Conservation (phyloP, 441 rosid genomes). For the Arabidopsis hybrid region DNA sequence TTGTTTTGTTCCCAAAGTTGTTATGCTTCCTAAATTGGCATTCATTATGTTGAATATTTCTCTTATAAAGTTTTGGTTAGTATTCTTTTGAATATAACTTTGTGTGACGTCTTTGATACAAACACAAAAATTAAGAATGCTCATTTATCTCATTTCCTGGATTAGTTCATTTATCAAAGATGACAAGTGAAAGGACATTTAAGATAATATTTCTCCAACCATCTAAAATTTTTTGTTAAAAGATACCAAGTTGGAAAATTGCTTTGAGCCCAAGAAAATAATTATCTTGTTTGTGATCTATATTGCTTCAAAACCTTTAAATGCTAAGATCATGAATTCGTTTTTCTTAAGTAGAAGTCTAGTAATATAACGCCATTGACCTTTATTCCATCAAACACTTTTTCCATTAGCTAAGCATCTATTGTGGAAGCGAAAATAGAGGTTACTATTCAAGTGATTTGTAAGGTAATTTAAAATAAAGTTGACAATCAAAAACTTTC, state of each 20-base stretch:
- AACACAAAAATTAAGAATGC: no score
- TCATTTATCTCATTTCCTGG: no score
- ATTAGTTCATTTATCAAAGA: not conserved
- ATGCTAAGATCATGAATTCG: not conserved
- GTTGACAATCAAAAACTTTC: not conserved
- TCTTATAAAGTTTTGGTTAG: not conserved
- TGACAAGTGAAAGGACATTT: not conserved
- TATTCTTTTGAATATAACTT: no score
- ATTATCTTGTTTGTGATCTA: not conserved
- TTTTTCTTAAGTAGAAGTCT: not conserved
- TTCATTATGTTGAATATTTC: not conserved
- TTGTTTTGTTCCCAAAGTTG: not conserved
- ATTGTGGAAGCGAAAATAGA: not conserved
- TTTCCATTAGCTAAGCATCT: not conserved
- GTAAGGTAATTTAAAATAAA: not conserved
- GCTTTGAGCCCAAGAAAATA: not conserved
- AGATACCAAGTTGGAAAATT: not conserved
- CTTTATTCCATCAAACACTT: not conserved
- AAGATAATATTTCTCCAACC: not conserved
- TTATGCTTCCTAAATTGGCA: no score
- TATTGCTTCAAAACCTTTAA: not conserved
- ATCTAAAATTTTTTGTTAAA: not conserved
- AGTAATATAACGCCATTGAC: not conserved
- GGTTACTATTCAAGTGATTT: not conserved
- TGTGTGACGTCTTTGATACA: no score